These are phyloP conservation scores for Leccinum fallax DNA, from an alignment of 1,284 basidiomycete genomes.

Conservation along the genomic window DNA sequence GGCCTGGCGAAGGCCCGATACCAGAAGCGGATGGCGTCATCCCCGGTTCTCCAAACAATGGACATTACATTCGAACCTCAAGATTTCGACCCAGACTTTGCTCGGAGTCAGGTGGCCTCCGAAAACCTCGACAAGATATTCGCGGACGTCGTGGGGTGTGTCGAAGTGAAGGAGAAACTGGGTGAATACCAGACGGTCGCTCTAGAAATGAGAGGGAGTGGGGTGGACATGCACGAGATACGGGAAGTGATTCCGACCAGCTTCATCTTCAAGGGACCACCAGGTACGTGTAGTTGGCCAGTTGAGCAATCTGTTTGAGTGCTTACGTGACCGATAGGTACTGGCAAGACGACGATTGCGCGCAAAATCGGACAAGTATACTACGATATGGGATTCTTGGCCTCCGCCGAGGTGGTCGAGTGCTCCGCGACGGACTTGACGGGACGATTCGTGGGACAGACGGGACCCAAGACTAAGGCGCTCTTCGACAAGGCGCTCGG, in stretches of 20 bases:
- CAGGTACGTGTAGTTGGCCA: neutral
- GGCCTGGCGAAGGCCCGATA: neutral
- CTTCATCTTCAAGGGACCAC: neutral
- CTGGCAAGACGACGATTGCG: conserved; percentile 18
- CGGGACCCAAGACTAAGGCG: conserved; percentile 58
- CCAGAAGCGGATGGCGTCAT: neutral
- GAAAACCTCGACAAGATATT: neutral
- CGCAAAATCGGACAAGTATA: conserved; percentile 49
- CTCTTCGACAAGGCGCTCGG: conserved; percentile 58
- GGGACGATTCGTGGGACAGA: conserved; percentile 67
- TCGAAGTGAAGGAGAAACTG: neutral
- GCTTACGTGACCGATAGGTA: neutral
- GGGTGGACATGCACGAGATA: neutral
- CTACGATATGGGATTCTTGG: conserved; percentile 65
- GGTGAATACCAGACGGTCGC: neutral
- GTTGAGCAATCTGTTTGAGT: neutral
- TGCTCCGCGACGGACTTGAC: conserved; percentile 67
- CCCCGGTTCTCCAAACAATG: neutral
- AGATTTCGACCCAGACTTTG: neutral
- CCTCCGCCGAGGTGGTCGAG: conserved; percentile 55
- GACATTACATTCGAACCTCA: neutral
- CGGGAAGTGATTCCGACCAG: neutral
- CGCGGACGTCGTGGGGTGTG: neutral
- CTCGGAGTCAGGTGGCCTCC: neutral
- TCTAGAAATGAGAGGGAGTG: neutral